These are phyloP conservation scores for Aspergillus niger DNA, from an alignment of 2,329 filamentous ascomycete genomes.

Conservation along the genomic window DNA sequence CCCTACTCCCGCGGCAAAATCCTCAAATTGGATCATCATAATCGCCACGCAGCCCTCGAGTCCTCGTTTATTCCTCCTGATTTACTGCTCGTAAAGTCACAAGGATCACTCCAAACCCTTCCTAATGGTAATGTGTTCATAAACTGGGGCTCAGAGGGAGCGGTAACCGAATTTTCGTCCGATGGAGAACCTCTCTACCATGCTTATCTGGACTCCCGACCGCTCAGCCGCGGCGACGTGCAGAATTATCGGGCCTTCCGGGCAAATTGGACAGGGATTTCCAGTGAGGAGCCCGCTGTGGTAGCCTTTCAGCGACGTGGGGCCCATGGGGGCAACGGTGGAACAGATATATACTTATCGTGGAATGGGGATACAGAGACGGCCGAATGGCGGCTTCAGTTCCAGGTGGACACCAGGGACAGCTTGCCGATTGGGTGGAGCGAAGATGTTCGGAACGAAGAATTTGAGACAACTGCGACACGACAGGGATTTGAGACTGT, in stretches of 20 bases:
- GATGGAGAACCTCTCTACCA: constrained; percentile 37
- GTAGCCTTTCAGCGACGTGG: constrained; percentile 33
- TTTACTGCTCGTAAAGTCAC: constrained; percentile 21
- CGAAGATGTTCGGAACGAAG: no score
- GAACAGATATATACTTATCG: constrained; percentile 51
- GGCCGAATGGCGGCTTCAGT: constrained; percentile 37
- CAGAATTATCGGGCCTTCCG: constrained; percentile 42
- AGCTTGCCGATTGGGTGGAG: no score
- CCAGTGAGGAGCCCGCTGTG: constrained; percentile 35
- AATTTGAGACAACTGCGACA: not conserved
- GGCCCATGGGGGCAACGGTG: not conserved
- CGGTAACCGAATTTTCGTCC: constrained; percentile 24
- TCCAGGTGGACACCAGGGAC: not conserved
- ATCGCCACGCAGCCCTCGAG: constrained; percentile 8
- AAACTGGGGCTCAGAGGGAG: constrained; percentile 32
- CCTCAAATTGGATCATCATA: constrained; percentile 48
- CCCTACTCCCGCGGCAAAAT: constrained; percentile 50
- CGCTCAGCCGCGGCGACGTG: constrained; percentile 22
- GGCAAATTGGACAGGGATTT: constrained; percentile 41
- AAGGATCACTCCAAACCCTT: constrained; percentile 33
- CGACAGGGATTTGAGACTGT: not conserved
- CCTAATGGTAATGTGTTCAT: constrained; percentile 30
- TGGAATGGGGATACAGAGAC: constrained; percentile 56
- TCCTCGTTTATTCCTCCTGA: constrained; percentile 22
- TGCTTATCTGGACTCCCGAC: constrained; percentile 32